Percentiles rank a stretch among this genome's conserved stretches.
Conservation (phyloP, 345 rosid genomes). For the Citrus maxima region DNA sequence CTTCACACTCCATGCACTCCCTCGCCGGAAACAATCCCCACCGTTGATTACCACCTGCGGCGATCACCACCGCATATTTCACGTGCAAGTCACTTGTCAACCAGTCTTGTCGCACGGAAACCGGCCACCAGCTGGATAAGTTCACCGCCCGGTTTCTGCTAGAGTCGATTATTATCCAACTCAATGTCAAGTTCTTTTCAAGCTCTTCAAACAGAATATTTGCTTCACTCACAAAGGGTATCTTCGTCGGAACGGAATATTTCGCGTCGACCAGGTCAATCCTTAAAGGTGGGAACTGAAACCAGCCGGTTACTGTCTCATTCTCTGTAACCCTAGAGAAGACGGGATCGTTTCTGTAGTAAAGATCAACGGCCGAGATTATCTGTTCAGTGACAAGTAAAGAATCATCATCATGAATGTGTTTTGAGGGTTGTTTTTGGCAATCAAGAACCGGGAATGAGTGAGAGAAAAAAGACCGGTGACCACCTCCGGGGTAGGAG, state of each 20-base stretch:
- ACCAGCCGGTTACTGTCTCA: no score
- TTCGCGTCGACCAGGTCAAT: no score
- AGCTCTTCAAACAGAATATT: slow-evolving; percentile 41
- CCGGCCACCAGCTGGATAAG: slow-evolving; percentile 55
- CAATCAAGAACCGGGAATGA: slow-evolving; percentile 38
- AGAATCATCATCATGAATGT: background rate
- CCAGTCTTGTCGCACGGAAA: slow-evolving; percentile 64
- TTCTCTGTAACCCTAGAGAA: slow-evolving; percentile 46
- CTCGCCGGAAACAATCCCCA: slow-evolving; percentile 3
- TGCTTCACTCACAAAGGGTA: no score
- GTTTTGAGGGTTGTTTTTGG: slow-evolving; percentile 1
- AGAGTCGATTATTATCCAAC: slow-evolving; percentile 75
- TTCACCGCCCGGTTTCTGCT: slow-evolving; percentile 48
- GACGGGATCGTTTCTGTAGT: slow-evolving; percentile 32
- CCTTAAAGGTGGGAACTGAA: no score
- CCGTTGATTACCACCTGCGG: no score
- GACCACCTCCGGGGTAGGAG: no score
- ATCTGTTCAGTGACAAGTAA: slow-evolving; percentile 18
- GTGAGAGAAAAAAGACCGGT: slow-evolving; percentile 79
- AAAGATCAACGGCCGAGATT: slow-evolving; percentile 80
- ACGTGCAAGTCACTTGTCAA: slow-evolving; percentile 56
- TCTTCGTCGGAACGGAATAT: no score
- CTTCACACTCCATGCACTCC: slow-evolving; percentile 37
- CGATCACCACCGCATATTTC: slow-evolving; percentile 37
- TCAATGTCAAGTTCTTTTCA: slow-evolving; percentile 47